Percentiles rank a stretch among this genome's conserved stretches.
Conservation (phyloP, 2,329 filamentous ascomycete species). For the Penicillium concentricum region DNA sequence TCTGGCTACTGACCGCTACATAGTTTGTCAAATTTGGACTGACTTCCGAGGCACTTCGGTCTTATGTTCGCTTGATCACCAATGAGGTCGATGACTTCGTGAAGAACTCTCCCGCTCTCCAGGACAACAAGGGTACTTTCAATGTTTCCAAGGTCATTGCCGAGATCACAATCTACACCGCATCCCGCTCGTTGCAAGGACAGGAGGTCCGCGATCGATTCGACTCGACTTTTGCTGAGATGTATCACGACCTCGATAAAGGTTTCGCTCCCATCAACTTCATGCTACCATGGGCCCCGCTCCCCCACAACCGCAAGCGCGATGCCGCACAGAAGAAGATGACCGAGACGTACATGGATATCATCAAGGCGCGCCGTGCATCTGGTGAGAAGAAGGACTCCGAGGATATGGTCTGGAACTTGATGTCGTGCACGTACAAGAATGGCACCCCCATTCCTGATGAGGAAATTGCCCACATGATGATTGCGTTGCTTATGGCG, state of each 20-base stretch:
- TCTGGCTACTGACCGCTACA: conserved; percentile 11
- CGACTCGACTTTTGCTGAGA: conserved; percentile 73
- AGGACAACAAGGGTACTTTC: conserved; percentile 65
- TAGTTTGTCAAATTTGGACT: conserved; percentile 65
- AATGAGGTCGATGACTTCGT: conserved; percentile 72
- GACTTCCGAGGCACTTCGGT: conserved; percentile 60
- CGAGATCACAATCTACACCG: conserved; percentile 87
- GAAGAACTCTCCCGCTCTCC: conserved; percentile 65
- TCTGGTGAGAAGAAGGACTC: conserved; percentile 53
- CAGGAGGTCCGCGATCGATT: conserved; percentile 78
- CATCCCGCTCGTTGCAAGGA: conserved; percentile 80
- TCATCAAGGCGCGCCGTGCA: conserved; percentile 70
- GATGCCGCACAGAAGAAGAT: conserved; percentile 79
- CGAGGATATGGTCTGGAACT: conserved; percentile 83
- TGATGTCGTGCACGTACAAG: conserved; percentile 85
- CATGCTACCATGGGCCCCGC: conserved; percentile 81
- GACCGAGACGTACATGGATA: conserved; percentile 77
- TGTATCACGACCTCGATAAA: conserved; percentile 89
- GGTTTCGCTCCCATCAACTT: conserved; percentile 89
- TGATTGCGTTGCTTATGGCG: conserved; percentile 91
- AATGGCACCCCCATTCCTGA: conserved; percentile 76
- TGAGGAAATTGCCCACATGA: conserved; percentile 84
- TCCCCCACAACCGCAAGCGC: conserved; percentile 82
- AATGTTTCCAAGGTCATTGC: conserved; percentile 75
- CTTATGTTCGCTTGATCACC: conserved; percentile 77